A percentile compares a stretch with the other conserved stretches of the same genome.
Conservation (phyloP, 2,329 filamentous ascomycete species). For the Nemania sp. region DNA sequence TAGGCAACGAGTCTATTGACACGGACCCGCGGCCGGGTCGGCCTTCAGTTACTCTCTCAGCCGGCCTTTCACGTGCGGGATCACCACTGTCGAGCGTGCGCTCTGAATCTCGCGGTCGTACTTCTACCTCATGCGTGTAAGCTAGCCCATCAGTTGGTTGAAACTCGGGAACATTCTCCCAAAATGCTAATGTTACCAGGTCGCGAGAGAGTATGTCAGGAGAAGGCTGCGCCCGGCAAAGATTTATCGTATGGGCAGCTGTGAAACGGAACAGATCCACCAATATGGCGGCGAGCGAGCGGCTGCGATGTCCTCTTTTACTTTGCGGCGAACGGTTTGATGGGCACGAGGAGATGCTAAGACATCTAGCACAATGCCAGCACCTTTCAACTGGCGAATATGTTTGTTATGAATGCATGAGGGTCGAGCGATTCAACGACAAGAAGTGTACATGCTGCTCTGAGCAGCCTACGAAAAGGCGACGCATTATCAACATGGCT, state of each 20-base stretch:
- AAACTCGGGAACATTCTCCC: slow-evolving; percentile 2
- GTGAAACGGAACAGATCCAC: slow-evolving; percentile 56
- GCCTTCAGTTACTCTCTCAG: slow-evolving; percentile 23
- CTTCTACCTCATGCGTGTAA: slow-evolving; percentile 40
- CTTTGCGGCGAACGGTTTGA: slow-evolving; percentile 54
- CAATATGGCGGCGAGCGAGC: slow-evolving; percentile 52
- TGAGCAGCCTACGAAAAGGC: slow-evolving; percentile 55
- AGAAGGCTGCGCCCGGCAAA: slow-evolving; percentile 56
- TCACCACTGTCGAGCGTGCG: slow-evolving; percentile 33
- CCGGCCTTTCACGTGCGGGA: slow-evolving; percentile 26
- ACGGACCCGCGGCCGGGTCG: slow-evolving; percentile 33
- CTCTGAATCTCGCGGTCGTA: slow-evolving; percentile 30
- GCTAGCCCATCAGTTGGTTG: slow-evolving; percentile 28
- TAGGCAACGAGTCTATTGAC: slow-evolving; percentile 30
- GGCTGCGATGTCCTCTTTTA: slow-evolving; percentile 55
- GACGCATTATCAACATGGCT: slow-evolving; percentile 55
- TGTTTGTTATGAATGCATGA: slow-evolving; percentile 59
- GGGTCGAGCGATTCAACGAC: slow-evolving; percentile 56
- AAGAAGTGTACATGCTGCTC: slow-evolving; percentile 54
- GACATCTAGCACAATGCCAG: slow-evolving; percentile 53
- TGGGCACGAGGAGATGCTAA: slow-evolving; percentile 58
- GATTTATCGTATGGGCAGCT: slow-evolving; percentile 61
- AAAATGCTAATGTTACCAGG: slow-evolving; percentile 40
- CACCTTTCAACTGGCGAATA: slow-evolving; percentile 56
- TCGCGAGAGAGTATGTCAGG: slow-evolving; percentile 46